phyloP scores from a whole-genome alignment of 2,329 filamentous ascomycete genomes.

The Arthrinium puccinioides region DNA sequence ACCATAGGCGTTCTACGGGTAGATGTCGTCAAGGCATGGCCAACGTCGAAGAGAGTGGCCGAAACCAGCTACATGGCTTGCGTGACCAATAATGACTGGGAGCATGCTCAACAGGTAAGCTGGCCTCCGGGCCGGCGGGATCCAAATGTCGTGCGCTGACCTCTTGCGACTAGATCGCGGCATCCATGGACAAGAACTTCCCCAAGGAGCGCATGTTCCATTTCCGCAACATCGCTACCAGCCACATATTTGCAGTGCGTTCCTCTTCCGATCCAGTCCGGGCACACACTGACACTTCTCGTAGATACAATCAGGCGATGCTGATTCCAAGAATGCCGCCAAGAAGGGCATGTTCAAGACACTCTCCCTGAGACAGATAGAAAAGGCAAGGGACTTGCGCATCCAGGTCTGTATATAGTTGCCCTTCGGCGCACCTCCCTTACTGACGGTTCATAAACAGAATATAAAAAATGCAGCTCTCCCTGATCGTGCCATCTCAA shows the following conservation, averaged over 20 bases:
- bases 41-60: conserved; percentile 34
- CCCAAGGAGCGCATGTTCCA: conserved; percentile 39
- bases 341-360: conserved; percentile 3
- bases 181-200: conserved; percentile 43
- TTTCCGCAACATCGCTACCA: conserved; percentile 49
- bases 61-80: conserved; percentile 44
- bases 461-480: too few relatives aligned
- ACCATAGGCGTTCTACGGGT: conserved; percentile 43
- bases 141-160: neutral
- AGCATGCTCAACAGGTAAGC: conserved; percentile 51
- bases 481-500: conserved; percentile 4
- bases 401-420: conserved; percentile 2
- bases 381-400: conserved; percentile 5
- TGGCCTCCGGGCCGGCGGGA: too few relatives aligned
- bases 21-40: conserved; percentile 45
- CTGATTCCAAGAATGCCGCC: neutral
- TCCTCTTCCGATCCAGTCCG: too few relatives aligned
- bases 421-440: too few relatives aligned
- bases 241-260: conserved; percentile 45
- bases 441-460: too few relatives aligned
- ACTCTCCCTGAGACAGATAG: conserved; percentile 1
- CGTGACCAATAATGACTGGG: conserved; percentile 46
- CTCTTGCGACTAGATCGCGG: conserved; percentile 35
- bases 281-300: too few relatives aligned
- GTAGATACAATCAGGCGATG: neutral